These are phyloP conservation scores for Boletus subcaerulescens DNA, from an alignment of 768 basidiomycete species.

Conservation along the genomic window DNA sequence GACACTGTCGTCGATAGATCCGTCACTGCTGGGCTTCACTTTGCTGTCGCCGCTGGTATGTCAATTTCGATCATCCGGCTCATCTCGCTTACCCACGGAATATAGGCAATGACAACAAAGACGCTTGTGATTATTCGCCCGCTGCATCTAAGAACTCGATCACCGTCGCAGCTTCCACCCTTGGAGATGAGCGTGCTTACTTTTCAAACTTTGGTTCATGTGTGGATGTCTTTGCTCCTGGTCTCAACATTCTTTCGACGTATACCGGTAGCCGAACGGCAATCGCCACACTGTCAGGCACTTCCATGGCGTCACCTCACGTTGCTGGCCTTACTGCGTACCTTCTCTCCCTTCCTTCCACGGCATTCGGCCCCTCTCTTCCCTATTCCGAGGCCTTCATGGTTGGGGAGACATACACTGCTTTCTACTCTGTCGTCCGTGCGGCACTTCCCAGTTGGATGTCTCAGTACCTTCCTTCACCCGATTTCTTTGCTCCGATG, in stretches of 20 bases:
- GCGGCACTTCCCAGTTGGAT: constrained; percentile 58
- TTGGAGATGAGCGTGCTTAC: constrained; percentile 78
- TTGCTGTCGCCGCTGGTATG: constrained; percentile 93
- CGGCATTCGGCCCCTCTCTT: constrained; percentile 54
- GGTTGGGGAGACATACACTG: constrained; percentile 37
- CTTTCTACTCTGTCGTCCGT: constrained; percentile 54
- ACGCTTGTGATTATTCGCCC: constrained; percentile 92
- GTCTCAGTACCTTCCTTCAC: constrained; percentile 53
- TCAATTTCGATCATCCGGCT: constrained; percentile 8
- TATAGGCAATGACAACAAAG: constrained; percentile 74
- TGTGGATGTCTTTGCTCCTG: constrained; percentile 92
- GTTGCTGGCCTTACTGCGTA: constrained; percentile 89
- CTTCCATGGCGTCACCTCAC: constrained; percentile 95
- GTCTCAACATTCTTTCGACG: constrained; percentile 87
- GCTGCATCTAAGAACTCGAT: constrained; percentile 86
- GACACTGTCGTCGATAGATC: constrained; percentile 85
- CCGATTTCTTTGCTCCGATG: constrained; percentile 42
- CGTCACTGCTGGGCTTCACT: constrained; percentile 83
- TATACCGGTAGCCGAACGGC: constrained; percentile 64
- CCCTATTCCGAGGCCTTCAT: constrained; percentile 34
- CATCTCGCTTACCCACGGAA: background rate
- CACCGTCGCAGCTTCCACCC: constrained; percentile 90
- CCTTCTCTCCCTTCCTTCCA: constrained; percentile 79
- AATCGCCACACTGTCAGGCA: constrained; percentile 80
- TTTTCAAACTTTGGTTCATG: constrained; percentile 92